Percentiles rank a stretch among this genome's conserved stretches.
phyloP scores from a whole-genome alignment of 176 grass and related monocot genomes.

The Otatea glauca region DNA sequence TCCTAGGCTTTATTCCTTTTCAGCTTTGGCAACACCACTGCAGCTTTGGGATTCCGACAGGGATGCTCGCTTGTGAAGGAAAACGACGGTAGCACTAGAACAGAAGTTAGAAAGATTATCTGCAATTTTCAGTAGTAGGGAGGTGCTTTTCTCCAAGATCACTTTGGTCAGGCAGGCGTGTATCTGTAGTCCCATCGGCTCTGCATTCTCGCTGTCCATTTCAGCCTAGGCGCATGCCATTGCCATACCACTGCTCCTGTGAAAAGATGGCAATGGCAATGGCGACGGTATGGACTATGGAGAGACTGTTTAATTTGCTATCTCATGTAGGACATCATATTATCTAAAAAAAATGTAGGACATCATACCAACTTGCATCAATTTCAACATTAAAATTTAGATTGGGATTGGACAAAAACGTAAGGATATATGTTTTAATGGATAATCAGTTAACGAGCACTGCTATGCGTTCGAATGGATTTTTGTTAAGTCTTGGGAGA shows the following conservation, averaged over 20 bases:
- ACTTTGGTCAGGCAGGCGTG: no score
- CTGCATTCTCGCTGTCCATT: no score
- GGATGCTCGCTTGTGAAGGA: slow-evolving; percentile 41
- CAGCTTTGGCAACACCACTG: no score
- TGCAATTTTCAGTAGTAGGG: background rate
- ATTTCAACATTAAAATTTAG: background rate
- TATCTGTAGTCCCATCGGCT: no score
- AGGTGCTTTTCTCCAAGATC: no score
- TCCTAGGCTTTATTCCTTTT: no score
- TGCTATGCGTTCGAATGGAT: background rate
- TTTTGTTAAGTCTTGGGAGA: background rate
- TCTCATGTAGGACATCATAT: no score
- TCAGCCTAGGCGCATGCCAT: no score
- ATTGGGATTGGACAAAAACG: background rate
- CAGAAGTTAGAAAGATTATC: slow-evolving; percentile 28
- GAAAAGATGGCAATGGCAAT: slow-evolving; percentile 25
- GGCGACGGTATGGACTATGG: background rate
- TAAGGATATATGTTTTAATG: no score
- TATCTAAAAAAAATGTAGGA: no score
- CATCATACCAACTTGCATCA: background rate
- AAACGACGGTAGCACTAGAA: slow-evolving; percentile 28
- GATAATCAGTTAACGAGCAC: no score
- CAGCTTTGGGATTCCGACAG: background rate
- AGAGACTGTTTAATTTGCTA: background rate
- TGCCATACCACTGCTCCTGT: background rate